These are phyloP conservation scores for Spiromyces aspiralis DNA, from an alignment of 371 early-diverging fungal genomes.

Conservation along the genomic window DNA sequence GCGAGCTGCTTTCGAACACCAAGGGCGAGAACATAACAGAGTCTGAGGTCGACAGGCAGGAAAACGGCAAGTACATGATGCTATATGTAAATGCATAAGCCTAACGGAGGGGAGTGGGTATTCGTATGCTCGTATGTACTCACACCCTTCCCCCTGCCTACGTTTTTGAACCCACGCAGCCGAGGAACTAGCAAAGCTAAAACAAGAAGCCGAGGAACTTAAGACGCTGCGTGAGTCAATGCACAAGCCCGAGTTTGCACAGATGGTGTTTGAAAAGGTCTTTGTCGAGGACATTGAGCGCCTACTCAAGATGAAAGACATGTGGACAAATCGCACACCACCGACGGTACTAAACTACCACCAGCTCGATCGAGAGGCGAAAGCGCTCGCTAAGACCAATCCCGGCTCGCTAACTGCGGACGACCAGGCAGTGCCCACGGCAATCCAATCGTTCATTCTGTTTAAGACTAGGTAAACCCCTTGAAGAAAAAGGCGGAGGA, in stretches of 20 bases:
- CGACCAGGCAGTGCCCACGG: constrained; percentile 53
- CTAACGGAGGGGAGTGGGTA: not conserved
- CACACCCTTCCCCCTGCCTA: not conserved
- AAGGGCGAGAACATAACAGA: constrained; percentile 8
- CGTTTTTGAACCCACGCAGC: not conserved
- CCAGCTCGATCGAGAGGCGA: constrained; percentile 11
- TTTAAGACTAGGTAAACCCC: constrained; percentile 21
- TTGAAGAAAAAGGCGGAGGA: not conserved
- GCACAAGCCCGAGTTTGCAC: constrained; percentile 40
- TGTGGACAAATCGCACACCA: constrained; percentile 66
- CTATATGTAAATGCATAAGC: not conserved
- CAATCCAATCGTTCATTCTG: constrained; percentile 29
- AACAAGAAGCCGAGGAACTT: constrained; percentile 17
- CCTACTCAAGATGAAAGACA: constrained; percentile 61
- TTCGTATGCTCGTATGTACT: not conserved
- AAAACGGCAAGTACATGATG: constrained; percentile 14
- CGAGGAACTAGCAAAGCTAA: constrained; percentile 12
- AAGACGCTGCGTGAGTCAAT: constrained; percentile 10
- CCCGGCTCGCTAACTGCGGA: constrained; percentile 27
- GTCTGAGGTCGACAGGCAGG: constrained; percentile 39
- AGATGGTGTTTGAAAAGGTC: constrained; percentile 70
- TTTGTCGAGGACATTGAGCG: constrained; percentile 64
- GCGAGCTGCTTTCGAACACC: not conserved
- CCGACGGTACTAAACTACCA: constrained; percentile 54
- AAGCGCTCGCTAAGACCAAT: constrained; percentile 77